These are phyloP conservation scores for Urtica urens DNA, from an alignment of 306 rosid species.

Conservation along the genomic window DNA sequence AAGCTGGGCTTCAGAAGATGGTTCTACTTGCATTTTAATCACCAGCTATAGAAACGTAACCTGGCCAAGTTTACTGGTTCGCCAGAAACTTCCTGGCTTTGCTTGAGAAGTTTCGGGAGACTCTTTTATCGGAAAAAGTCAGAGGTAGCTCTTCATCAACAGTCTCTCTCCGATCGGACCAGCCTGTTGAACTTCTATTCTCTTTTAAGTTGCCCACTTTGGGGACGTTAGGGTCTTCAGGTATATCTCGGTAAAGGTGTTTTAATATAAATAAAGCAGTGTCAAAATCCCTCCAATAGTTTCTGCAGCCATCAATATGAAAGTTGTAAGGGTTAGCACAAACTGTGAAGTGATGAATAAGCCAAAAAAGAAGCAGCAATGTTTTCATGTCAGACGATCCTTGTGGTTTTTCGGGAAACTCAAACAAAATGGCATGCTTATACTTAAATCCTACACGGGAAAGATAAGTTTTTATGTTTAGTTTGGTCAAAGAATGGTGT, in stretches of 20 bases:
- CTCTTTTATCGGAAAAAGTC: conserved; percentile 52
- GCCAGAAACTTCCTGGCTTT: conserved; percentile 35
- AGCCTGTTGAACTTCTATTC: conserved; percentile 24
- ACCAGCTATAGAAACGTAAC: background rate
- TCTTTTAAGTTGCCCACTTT: conserved; percentile 22
- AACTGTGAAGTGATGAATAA: no score
- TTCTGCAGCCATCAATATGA: conserved; percentile 55
- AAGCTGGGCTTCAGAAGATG: background rate
- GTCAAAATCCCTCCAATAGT: conserved; percentile 93
- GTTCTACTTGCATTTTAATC: conserved; percentile 2
- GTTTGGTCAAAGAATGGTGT: no score
- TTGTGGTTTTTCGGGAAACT: no score
- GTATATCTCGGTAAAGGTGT: conserved; percentile 61
- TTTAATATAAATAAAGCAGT: conserved; percentile 77
- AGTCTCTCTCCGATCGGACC: conserved; percentile 36
- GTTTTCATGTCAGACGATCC: no score
- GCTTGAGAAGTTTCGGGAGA: conserved; percentile 40
- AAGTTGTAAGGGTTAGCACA: no score
- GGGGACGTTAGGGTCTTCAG: conserved; percentile 31
- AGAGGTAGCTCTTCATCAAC: conserved; percentile 70
- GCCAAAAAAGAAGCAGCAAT: no score
- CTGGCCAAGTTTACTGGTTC: background rate
- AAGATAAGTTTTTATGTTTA: no score
- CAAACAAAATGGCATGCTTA: no score
- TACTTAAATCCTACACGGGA: no score